Conservation (phyloP, 108 stramenopile genomes). For the Cyclotella choctawhatcheeana region DNA sequence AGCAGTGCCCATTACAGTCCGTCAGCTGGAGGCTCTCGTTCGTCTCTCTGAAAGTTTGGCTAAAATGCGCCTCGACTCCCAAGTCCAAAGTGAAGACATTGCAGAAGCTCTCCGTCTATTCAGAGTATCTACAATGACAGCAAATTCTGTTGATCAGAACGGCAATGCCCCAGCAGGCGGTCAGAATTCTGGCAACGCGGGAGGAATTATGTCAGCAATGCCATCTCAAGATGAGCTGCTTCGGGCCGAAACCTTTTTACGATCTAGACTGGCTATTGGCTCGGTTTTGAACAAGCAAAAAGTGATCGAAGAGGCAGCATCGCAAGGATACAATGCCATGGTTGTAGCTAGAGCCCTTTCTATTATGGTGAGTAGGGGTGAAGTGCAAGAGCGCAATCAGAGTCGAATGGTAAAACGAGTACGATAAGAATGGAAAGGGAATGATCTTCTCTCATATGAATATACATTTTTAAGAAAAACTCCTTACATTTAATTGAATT, state of each 20-base stretch:
- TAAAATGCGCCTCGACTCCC: constrained; percentile 94
- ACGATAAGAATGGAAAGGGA: constrained; percentile 57
- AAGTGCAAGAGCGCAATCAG: constrained; percentile 84
- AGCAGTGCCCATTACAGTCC: constrained; percentile 97
- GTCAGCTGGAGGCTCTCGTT: constrained; percentile 99
- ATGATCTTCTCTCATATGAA: too few species aligned
- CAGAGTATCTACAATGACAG: constrained; percentile 97
- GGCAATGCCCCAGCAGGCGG: constrained; percentile 16
- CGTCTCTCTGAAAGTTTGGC: constrained; percentile 96
- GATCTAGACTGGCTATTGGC: constrained; percentile 73
- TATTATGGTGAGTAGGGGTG: constrained; percentile 78
- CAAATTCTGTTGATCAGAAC: constrained; percentile 76
- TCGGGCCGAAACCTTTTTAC: constrained; percentile 80
- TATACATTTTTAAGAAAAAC: not conserved
- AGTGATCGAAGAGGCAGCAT: constrained; percentile 83
- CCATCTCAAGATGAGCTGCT: constrained; percentile 71
- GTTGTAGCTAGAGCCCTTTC: constrained; percentile 72
- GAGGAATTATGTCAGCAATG: constrained; percentile 37
- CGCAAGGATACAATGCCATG: constrained; percentile 85
- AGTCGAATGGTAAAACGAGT: constrained; percentile 83
- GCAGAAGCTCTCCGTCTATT: constrained; percentile 98
- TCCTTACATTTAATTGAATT: too few species aligned
- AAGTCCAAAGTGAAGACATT: constrained; percentile 94
- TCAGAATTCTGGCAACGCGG: constrained; percentile 23
- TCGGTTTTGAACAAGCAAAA: constrained; percentile 84